Evolutionary conservation across 345 rosid genomes (phyloP).

Genomic region (Excoecaria cochinchinensis): DNA sequence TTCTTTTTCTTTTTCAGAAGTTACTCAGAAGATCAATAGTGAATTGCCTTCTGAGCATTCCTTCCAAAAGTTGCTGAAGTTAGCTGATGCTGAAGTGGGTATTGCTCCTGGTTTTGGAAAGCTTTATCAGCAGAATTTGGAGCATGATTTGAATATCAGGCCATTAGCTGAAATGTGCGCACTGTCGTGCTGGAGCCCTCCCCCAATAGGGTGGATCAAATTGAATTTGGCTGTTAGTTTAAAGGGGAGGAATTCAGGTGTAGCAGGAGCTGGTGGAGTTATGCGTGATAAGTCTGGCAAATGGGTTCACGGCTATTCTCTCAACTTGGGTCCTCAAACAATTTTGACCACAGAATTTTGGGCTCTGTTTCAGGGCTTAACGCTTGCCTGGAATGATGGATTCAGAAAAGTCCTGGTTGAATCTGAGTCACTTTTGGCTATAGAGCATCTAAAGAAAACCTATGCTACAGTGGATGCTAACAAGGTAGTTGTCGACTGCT

Average conservation of each 20-base stretch:
- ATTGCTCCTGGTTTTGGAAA: slow-evolving; percentile 19
- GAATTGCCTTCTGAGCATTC: neutral
- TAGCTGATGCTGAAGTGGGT: neutral
- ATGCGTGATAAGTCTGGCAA: slow-evolving; percentile 49
- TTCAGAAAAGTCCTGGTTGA: slow-evolving; percentile 41
- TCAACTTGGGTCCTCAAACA: slow-evolving; percentile 20
- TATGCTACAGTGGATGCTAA: slow-evolving; percentile 19
- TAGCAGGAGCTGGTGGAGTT: slow-evolving; percentile 42
- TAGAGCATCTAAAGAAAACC: slow-evolving; percentile 28
- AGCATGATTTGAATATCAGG: neutral
- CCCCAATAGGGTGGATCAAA: slow-evolving; percentile 40
- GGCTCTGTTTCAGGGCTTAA: slow-evolving; percentile 53
- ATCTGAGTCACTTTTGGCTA: slow-evolving; percentile 29
- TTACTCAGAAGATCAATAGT: neutral
- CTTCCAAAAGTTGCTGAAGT: neutral
- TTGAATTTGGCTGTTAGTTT: slow-evolving; percentile 41
- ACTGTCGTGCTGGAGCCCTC: slow-evolving; percentile 22
- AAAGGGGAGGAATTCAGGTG: slow-evolving; percentile 6
- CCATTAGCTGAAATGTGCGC: neutral
- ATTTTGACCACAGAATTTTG: slow-evolving; percentile 39
- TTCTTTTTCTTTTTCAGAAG: neutral
- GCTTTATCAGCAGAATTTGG: neutral
- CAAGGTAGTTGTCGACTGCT: slow-evolving; percentile 28
- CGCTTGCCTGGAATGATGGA: slow-evolving; percentile 44
- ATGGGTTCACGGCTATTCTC: slow-evolving; percentile 54